Percentiles rank a stretch among this genome's conserved stretches.
These are phyloP conservation scores for Volvariella volvacea DNA, from an alignment of 1,284 basidiomycete genomes.

Conservation along the genomic window DNA sequence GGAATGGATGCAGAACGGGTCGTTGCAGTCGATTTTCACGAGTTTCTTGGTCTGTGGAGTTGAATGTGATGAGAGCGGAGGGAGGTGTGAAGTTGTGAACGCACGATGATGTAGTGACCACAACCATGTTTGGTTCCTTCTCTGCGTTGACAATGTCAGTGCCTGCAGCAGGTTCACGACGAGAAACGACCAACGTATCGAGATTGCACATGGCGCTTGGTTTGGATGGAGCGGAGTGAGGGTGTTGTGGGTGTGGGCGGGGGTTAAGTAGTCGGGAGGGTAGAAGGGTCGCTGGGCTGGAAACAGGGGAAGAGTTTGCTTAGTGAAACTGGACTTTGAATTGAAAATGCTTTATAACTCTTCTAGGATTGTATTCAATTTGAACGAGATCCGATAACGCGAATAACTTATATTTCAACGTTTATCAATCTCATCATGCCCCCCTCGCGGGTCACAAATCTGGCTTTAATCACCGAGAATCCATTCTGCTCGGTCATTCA, in stretches of 20 bases:
- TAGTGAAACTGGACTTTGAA: too few relatives aligned
- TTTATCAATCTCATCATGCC: too few relatives aligned
- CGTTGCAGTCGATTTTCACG: constrained; percentile 56
- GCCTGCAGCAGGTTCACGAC: constrained; percentile 8
- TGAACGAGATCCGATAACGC: constrained; percentile 1
- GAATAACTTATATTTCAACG: background rate
- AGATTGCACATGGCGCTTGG: constrained; percentile 57
- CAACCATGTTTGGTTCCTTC: constrained; percentile 73
- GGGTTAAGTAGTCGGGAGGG: constrained; percentile 7
- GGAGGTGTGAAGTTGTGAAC: constrained; percentile 16
- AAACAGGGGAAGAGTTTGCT: too few relatives aligned
- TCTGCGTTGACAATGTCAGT: constrained; percentile 33
- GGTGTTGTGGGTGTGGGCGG: constrained; percentile 15
- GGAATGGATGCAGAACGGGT: constrained; percentile 53
- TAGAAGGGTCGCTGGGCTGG: too few relatives aligned
- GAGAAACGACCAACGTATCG: constrained; percentile 49
- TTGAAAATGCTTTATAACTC: too few relatives aligned
- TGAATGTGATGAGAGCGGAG: constrained; percentile 12
- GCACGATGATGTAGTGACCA: constrained; percentile 50
- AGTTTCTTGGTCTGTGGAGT: constrained; percentile 48
- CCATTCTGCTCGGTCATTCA: constrained; percentile 1
- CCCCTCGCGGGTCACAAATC: too few relatives aligned
- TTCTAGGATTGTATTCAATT: too few relatives aligned
- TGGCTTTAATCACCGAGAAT: too few relatives aligned
- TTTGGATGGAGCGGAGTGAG: constrained; percentile 15